Evolutionary conservation across 1,139 yeast genomes (phyloP), one percentile per base, ranked within the genome.

Genomic region (Saccharomyces hybrid): DNA sequence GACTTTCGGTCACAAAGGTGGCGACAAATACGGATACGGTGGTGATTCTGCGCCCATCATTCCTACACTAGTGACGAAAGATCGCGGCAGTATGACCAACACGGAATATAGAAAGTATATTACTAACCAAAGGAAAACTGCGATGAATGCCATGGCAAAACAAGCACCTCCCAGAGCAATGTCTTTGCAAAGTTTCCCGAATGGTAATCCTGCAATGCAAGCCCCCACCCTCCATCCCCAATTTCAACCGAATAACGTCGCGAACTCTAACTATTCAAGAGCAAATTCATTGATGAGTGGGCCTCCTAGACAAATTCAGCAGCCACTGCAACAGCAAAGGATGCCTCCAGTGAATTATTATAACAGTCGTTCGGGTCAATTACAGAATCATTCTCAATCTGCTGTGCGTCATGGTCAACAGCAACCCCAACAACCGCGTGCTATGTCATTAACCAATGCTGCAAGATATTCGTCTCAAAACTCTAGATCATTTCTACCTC

Each of bases 31-130:
- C 64, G 85, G 85, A 1, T 71, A 76, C 47, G 70, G 73, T 7
- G 65, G 72, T 16, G 89, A 84, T 61, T 78, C 90, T 0, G 78
- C 88, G 0, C 91, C 93, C 4, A 81, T 84, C 59, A 86, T 86
- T 47, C 95, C 95, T 8, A 84, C 88, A 0, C 55, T 86, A 11
- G 66, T 73, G 23, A 66, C 74, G 0, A 70, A 62, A 26, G 63
- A 60, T 16, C 64, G 64, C 32, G 61, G 63, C 13, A 65, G 70
- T 47, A 63, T 72, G 64, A 76, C 72, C 58, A 83, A 80, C 61
- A 73, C 80, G 7, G 84, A 83, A 58, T 86, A 86, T 65, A 74
- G 95, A 59, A 86, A 84, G 61, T 84, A 79, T 61, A 77, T 83
- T 78, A 83, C 84, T 54, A 82, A 81, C 11, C 85, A 82, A 67